These are phyloP conservation scores for Metschnikowia henanensis DNA, from an alignment of 805 yeast genomes.

Conservation along the genomic window DNA sequence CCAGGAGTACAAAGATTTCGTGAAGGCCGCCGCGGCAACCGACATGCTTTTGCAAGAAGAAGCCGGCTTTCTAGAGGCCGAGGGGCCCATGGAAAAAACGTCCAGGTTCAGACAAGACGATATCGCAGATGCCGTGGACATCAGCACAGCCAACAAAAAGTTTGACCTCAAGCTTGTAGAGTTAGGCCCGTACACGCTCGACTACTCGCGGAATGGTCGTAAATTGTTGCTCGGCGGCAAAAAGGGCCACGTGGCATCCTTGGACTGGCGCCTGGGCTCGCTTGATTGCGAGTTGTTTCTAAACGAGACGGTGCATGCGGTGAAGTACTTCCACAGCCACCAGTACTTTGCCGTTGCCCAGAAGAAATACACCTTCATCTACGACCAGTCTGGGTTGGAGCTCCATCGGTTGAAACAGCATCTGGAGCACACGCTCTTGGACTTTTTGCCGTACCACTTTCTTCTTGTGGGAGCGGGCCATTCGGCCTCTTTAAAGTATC, in stretches of 20 bases:
- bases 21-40: constrained; percentile 81
- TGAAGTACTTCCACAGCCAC: constrained; percentile 86
- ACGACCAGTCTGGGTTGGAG: constrained; percentile 90
- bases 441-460: constrained; percentile 91
- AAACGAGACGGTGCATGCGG: constrained; percentile 88
- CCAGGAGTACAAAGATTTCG: constrained; percentile 71
- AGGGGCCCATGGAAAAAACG: constrained; percentile 87
- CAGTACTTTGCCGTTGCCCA: constrained; percentile 97
- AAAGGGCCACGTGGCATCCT: constrained; percentile 93
- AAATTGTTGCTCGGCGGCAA: constrained; percentile 80
- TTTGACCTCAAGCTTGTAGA: constrained; percentile 71
- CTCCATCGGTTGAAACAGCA: constrained; percentile 90
- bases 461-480: constrained; percentile 85
- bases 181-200: constrained; percentile 83
- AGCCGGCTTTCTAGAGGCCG: constrained; percentile 87
- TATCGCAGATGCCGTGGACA: constrained; percentile 72
- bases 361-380: constrained; percentile 88
- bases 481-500: constrained; percentile 86
- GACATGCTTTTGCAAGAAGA: constrained; percentile 85
- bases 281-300: constrained; percentile 80
- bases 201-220: constrained; percentile 87
- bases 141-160: constrained; percentile 69
- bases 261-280: constrained; percentile 92
- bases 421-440: constrained; percentile 77
- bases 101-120: constrained; percentile 82